A percentile compares a stretch with the other conserved stretches of the same genome.
Evolutionary conservation across 805 yeast genomes (phyloP).

Genomic region (Candida boleticola): DNA sequence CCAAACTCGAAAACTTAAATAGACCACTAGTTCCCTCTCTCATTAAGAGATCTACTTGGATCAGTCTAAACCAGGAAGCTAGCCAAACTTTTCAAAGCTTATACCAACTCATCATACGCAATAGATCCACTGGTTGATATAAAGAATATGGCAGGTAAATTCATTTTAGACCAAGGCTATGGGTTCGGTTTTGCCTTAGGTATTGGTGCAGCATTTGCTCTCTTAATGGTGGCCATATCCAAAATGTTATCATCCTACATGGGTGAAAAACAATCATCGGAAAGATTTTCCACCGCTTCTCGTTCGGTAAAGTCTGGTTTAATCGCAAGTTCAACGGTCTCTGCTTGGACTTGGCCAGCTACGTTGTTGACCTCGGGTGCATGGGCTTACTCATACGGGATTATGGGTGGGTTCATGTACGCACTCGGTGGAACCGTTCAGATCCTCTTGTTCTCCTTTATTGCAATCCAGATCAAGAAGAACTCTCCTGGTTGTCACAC

Average conservation of each 20-base stretch:
- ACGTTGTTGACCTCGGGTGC: slow-evolving; percentile 28
- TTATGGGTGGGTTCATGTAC: slow-evolving; percentile 40
- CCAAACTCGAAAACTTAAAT: no score
- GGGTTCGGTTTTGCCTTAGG: slow-evolving; percentile 47
- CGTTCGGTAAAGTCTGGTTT: slow-evolving; percentile 44
- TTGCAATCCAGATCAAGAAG: slow-evolving; percentile 21
- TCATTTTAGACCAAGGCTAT: slow-evolving; percentile 13
- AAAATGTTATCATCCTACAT: slow-evolving; percentile 31
- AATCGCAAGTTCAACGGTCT: slow-evolving; percentile 41
- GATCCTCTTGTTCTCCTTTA: slow-evolving; percentile 15
- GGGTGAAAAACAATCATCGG: slow-evolving; percentile 43
- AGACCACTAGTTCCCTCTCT: no score
- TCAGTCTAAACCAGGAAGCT: no score
- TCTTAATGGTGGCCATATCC: slow-evolving; percentile 35
- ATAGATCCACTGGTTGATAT: no score
- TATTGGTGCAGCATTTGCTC: slow-evolving; percentile 44
- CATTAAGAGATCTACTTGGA: no score
- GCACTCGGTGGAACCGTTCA: slow-evolving; percentile 28
- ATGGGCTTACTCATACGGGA: slow-evolving; percentile 42
- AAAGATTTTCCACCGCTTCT: slow-evolving; percentile 42
- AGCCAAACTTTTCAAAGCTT: no score
- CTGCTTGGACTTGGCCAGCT: slow-evolving; percentile 49
- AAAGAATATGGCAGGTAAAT: no score
- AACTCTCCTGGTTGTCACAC: slow-evolving; percentile 42
- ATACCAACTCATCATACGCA: no score